Evolutionary conservation across 2,329 filamentous ascomycete species (phyloP), one percentile per base, ranked within the genome.

Genomic region (Diaporthe vaccinii): DNA sequence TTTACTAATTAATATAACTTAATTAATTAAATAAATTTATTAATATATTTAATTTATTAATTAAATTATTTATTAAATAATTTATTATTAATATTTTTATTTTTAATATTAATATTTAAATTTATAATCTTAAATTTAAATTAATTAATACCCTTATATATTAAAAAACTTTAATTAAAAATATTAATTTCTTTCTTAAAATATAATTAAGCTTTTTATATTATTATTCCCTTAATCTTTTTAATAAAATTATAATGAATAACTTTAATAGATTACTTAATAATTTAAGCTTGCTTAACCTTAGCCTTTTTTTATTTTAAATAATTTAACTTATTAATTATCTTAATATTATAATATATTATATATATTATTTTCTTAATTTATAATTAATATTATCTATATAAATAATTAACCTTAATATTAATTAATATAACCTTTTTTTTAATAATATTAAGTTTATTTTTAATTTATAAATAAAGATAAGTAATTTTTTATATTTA

Each of bases 161-260:
- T n/a, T 65, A 44, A 41, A 65, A 10, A 39, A 62, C 34, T 62
- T 62, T 39, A 62, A 62, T n/a, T 65, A 44, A 65, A 39, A n/a
- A 28, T 15, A 31, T 36, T 44, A 44, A 44, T 28, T 12, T n/a
- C 7, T 9, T n/a, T n/a, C n/a, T n/a, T n/a, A n/a, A n/a, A n/a
- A n/a, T n/a, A n/a, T n/a, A n/a, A n/a, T n/a, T n/a, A 20, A 4
- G 1, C 25, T 65, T 22, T 44, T 65, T 1, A 39, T n/a, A 22
- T 46, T 44, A 17, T 28, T 17, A 20, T 65, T 17, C 5, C 8
- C 2, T 14, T 65, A 65, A 3, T 20, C 15, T n/a, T 44, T 4
- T 41, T n/a, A 28, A 3, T 2, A 22, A 41, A 41, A 44, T 41
- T 44, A 25, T 65, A 28, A 28, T 44, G 4, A 20, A 49, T 65